phyloP scores from a whole-genome alignment of 1,284 basidiomycete genomes.

The Violaceomyces palustris region DNA sequence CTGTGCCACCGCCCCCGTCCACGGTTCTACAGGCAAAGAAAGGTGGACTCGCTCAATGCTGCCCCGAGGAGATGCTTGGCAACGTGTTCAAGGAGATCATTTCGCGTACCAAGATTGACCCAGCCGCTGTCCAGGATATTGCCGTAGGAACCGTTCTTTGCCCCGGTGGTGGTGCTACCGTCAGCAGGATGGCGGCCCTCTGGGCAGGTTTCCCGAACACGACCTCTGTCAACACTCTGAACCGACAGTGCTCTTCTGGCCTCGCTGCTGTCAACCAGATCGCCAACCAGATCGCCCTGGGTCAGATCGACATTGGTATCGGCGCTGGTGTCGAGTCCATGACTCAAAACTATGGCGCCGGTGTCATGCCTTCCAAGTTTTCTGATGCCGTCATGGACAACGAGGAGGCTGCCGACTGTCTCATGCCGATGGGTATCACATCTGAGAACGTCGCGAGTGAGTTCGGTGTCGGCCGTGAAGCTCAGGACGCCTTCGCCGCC shows the following conservation, averaged over 20 bases:
- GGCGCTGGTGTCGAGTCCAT: constrained; percentile 94
- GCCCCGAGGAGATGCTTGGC: constrained; percentile 85
- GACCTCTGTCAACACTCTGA: constrained; percentile 71
- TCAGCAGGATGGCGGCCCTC: constrained; percentile 89
- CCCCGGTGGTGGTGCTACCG: constrained; percentile 79
- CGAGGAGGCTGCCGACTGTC: constrained; percentile 81
- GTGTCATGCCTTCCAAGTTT: constrained; percentile 67
- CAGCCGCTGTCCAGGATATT: constrained; percentile 66
- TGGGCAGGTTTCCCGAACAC: constrained; percentile 77
- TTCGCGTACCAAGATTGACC: constrained; percentile 63
- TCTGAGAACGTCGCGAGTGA: constrained; percentile 89
- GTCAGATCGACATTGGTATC: constrained; percentile 73
- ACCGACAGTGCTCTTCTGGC: constrained; percentile 84
- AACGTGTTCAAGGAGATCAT: constrained; percentile 57
- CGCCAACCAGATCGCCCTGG: constrained; percentile 71
- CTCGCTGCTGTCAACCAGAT: constrained; percentile 83
- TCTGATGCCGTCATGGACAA: constrained; percentile 74
- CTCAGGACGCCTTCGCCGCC: constrained; percentile 81
- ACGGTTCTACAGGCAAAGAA: constrained; percentile 85
- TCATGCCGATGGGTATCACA: constrained; percentile 93
- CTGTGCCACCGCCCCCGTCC: no score
- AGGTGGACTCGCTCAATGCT: constrained; percentile 77
- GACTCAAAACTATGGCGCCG: constrained; percentile 65
- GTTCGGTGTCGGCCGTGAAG: constrained; percentile 67
- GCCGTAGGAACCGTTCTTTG: constrained; percentile 91